Conservation (phyloP, 306 rosid genomes). For the Vicia villosa region DNA sequence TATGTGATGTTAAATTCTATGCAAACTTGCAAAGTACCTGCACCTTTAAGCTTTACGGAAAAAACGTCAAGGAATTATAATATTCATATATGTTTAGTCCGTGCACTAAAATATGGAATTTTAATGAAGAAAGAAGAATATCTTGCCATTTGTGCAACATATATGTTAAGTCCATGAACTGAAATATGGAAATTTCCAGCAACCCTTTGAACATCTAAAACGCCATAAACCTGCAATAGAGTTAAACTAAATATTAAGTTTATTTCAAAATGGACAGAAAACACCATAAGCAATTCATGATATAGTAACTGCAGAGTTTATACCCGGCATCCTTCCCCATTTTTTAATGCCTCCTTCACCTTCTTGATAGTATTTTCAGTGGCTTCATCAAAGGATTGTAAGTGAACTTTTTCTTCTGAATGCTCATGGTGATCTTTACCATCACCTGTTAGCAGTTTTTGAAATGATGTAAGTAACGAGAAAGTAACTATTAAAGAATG, state of each 20-base stretch:
- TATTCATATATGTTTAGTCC: constrained; percentile 60
- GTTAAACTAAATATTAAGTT: background rate
- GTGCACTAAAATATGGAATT: constrained; percentile 73
- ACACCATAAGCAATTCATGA: constrained; percentile 16
- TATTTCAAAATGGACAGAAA: background rate
- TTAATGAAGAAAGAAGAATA: constrained; percentile 12
- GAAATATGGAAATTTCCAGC: constrained; percentile 96
- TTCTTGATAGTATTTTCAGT: constrained; percentile 74
- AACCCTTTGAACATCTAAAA: constrained; percentile 93
- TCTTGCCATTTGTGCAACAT: constrained; percentile 89
- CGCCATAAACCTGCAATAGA: constrained; percentile 82
- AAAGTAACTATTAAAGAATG: constrained; percentile 22
- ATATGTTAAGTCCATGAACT: constrained; percentile 87
- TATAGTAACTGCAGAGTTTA: constrained; percentile 25
- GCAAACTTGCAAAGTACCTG: constrained; percentile 17
- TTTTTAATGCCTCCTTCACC: constrained; percentile 70
- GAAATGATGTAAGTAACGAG: constrained; percentile 30
- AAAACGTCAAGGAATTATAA: constrained; percentile 14
- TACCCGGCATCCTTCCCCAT: constrained; percentile 93
- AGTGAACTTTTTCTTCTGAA: constrained; percentile 54
- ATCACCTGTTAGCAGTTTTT: constrained; percentile 51
- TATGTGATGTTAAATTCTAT: constrained; percentile 7
- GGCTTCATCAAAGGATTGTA: constrained; percentile 62
- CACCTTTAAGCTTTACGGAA: constrained; percentile 16
- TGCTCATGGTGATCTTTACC: constrained; percentile 64